A percentile compares a stretch with the other conserved stretches of the same genome.
These are phyloP conservation scores for Tulasnella calospora DNA, from an alignment of 768 basidiomycete genomes.

Conservation along the genomic window DNA sequence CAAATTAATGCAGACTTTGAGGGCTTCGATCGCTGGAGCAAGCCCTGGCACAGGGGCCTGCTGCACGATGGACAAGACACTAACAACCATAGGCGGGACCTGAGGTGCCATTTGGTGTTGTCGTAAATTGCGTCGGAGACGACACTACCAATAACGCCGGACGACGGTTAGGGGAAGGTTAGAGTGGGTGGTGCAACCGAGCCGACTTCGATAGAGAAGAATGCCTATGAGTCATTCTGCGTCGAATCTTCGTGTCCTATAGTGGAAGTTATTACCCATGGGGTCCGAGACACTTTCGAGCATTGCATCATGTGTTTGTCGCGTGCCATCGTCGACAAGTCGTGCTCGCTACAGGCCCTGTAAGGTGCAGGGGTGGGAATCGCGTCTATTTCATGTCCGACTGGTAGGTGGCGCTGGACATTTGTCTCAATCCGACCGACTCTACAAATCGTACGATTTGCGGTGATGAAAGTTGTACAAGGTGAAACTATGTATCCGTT, in stretches of 20 bases:
- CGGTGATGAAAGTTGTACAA: no score
- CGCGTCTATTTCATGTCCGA: no score
- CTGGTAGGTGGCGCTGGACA: no score
- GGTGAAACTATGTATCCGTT: no score
- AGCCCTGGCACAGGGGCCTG: not conserved
- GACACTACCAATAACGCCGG: not conserved
- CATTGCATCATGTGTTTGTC: not conserved
- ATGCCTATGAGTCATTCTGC: not conserved
- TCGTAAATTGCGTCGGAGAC: not conserved
- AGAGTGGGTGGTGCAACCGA: not conserved
- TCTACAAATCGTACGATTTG: no score
- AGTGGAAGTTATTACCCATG: not conserved
- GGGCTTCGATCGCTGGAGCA: not conserved
- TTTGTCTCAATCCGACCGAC: no score
- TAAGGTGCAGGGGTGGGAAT: no score
- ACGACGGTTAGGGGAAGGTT: not conserved
- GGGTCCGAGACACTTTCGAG: not conserved
- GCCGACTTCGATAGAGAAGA: not conserved
- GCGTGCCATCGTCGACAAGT: not conserved
- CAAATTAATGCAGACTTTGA: not conserved
- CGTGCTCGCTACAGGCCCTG: no score
- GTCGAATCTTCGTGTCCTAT: not conserved
- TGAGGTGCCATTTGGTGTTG: not conserved
- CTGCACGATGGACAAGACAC: not conserved
- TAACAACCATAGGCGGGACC: not conserved